Percentiles rank a stretch among this genome's conserved stretches.
phyloP scores from a whole-genome alignment of 129 eudicot species.

The Chrysanthemum lavandulifolium region DNA sequence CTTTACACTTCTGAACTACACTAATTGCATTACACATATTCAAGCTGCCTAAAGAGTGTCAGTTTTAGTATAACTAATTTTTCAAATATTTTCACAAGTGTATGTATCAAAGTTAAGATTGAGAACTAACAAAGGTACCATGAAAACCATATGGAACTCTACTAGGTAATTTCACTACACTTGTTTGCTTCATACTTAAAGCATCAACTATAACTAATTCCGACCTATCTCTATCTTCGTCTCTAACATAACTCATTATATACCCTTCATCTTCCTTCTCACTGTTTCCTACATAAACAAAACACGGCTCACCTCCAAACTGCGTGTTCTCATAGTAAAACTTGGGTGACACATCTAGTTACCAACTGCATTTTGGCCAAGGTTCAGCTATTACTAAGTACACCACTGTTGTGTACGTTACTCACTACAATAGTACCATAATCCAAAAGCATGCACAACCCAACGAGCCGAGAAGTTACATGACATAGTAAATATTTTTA shows the following conservation, averaged over 20 bases:
- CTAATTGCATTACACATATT: too few relatives aligned
- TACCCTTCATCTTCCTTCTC: slow-evolving; percentile 62
- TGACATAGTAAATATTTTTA: too few relatives aligned
- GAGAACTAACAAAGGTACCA: slow-evolving; percentile 63
- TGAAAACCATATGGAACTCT: slow-evolving; percentile 90
- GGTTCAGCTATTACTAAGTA: slow-evolving; percentile 51
- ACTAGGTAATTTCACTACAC: slow-evolving; percentile 46
- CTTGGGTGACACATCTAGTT: slow-evolving; percentile 39
- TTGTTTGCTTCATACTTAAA: slow-evolving; percentile 49
- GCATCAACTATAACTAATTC: slow-evolving; percentile 55
- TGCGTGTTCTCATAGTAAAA: slow-evolving; percentile 41
- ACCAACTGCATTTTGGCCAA: slow-evolving; percentile 68
- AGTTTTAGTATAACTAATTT: too few relatives aligned
- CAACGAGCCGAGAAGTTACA: too few relatives aligned
- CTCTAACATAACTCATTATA: slow-evolving; percentile 61
- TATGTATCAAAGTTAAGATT: too few relatives aligned
- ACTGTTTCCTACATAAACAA: slow-evolving; percentile 32
- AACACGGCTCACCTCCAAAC: slow-evolving; percentile 77
- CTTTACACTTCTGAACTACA: too few relatives aligned
- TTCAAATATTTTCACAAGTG: too few relatives aligned
- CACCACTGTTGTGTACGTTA: too few relatives aligned
- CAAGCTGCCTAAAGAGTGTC: too few relatives aligned
- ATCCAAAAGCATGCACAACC: too few relatives aligned
- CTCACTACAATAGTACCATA: too few relatives aligned
- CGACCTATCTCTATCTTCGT: slow-evolving; percentile 48